Conservation (phyloP, 2,329 filamentous ascomycete genomes). For the Fusarium siculi region DNA sequence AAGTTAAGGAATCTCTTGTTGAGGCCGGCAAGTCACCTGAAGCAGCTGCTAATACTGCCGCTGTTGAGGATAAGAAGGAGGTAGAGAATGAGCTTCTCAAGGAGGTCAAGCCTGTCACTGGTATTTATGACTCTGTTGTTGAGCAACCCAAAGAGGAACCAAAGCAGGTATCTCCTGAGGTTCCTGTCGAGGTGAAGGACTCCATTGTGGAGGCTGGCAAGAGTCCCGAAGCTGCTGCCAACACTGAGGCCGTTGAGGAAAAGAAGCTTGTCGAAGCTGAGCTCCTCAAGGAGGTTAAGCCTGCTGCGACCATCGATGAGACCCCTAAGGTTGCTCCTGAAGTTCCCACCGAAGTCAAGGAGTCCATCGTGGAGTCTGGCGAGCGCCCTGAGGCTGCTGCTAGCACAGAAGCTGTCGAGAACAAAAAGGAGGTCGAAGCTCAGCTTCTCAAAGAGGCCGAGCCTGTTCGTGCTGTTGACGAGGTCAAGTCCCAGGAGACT, state of each 20-base stretch:
- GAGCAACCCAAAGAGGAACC: conserved; percentile 35
- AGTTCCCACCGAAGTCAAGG: conserved; percentile 66
- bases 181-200: conserved; percentile 69
- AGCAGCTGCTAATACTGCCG: conserved; percentile 73
- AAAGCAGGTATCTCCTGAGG: conserved; percentile 50
- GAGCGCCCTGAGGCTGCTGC: conserved; percentile 76
- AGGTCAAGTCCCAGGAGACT: conserved; percentile 68
- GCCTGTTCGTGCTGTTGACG: conserved; percentile 55
- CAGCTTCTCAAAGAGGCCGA: conserved; percentile 76
- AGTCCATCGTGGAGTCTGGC: conserved; percentile 68
- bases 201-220: conserved; percentile 74
- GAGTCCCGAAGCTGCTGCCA: conserved; percentile 73
- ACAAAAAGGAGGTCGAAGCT: conserved; percentile 79
- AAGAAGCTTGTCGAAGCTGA: conserved; percentile 78
- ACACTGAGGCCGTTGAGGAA: conserved; percentile 73
- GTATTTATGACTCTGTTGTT: conserved; percentile 34
- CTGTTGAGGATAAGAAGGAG: conserved; percentile 78
- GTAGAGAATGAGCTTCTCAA: conserved; percentile 79
- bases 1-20: conserved; percentile 67
- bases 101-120: conserved; percentile 60
- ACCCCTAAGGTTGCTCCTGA: conserved; percentile 57
- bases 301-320: conserved; percentile 52
- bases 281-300: conserved; percentile 71
- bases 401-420: conserved; percentile 73
- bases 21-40: conserved; percentile 73